Percentiles rank a stretch among this genome's conserved stretches.
Conservation (phyloP, 441 rosid genomes). For the Populus hybrid region DNA sequence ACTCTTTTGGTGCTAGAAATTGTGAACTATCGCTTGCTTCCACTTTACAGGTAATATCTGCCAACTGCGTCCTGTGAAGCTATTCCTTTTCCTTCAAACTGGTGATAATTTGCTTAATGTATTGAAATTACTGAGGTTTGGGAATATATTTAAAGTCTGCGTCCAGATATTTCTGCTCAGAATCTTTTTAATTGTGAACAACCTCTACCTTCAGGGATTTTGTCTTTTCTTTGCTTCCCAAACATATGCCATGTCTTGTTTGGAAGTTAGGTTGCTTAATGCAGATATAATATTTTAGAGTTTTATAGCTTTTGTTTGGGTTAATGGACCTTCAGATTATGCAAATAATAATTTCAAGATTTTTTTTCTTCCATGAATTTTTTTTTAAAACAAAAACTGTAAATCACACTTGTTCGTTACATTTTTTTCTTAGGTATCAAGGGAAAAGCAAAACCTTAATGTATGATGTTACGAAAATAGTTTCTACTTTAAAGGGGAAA, state of each 20-base stretch:
- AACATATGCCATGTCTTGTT: neutral
- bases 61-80: constrained; percentile 12
- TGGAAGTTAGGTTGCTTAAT: neutral
- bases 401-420: neutral
- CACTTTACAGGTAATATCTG: constrained; percentile 76
- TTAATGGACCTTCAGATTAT: constrained; percentile 2
- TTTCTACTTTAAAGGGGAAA: constrained; percentile 85
- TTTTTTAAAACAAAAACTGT: neutral
- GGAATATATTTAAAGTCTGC: constrained; percentile 2
- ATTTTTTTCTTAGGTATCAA: constrained; percentile 64
- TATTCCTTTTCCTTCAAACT: constrained; percentile 8
- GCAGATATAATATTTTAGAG: neutral
- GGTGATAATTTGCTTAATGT: neutral
- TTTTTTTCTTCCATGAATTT: neutral
- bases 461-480: constrained; percentile 94
- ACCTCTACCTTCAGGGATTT: neutral
- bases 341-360: neutral
- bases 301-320: neutral
- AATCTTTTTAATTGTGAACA: neutral
- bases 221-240: constrained; percentile 3
- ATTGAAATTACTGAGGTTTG: neutral
- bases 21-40: constrained; percentile 90
- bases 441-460: constrained; percentile 89
- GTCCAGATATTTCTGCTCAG: constrained; percentile 3
- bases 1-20: constrained; percentile 93